phyloP scores from a whole-genome alignment of 2,329 filamentous ascomycete genomes.

The Nemania bipapillata region DNA sequence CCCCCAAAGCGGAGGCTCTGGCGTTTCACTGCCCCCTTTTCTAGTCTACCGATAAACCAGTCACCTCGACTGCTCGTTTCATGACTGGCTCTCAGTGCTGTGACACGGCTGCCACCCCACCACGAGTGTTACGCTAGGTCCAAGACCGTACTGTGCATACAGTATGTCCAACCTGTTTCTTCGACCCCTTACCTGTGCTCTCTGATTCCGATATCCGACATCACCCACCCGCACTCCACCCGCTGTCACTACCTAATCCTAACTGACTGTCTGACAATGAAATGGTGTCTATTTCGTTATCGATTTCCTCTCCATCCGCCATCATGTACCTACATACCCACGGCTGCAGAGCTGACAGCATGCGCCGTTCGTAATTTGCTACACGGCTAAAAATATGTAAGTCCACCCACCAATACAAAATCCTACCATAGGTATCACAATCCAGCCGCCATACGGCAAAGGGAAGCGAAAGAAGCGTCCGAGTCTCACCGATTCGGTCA shows the following conservation, averaged over 20 bases:
- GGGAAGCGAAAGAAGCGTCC: not conserved
- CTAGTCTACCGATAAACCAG: not conserved
- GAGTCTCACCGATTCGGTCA: not conserved
- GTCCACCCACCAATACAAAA: not conserved
- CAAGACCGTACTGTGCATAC: no score
- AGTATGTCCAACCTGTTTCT: not conserved
- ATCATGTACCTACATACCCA: not conserved
- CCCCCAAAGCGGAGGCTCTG: constrained; percentile 41
- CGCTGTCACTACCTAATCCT: not conserved
- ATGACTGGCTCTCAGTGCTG: constrained; percentile 25
- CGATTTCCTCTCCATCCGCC: not conserved
- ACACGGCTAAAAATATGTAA: not conserved
- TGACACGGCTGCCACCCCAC: constrained; percentile 22
- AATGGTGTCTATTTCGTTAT: not conserved
- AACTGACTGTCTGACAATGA: not conserved
- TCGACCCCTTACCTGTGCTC: not conserved
- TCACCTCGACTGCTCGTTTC: constrained; percentile 4
- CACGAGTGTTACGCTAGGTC: not conserved
- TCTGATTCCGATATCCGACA: constrained; percentile 17
- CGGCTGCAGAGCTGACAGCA: not conserved
- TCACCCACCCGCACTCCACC: not conserved
- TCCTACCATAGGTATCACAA: not conserved
- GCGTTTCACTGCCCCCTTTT: constrained; percentile 44
- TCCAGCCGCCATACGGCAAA: not conserved
- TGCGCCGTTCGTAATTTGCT: not conserved